These are phyloP conservation scores for Lipomyces mesembrius DNA, from an alignment of 805 yeast species.

Conservation along the genomic window DNA sequence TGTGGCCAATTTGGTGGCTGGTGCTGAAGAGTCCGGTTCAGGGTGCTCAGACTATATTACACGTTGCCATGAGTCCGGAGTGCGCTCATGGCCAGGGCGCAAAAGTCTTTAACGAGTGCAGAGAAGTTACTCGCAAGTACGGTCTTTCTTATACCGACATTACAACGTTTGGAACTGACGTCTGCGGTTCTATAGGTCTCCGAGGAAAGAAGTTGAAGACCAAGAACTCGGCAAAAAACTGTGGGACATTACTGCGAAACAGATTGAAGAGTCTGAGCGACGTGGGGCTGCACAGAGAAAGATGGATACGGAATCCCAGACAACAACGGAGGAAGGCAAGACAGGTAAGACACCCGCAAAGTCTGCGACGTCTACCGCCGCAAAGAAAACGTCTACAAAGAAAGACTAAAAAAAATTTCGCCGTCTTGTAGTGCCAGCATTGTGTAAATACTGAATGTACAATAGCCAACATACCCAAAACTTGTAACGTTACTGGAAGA, in stretches of 20 bases:
- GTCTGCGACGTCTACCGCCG: neutral
- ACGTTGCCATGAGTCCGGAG: constrained; percentile 73
- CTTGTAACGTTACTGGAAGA: neutral
- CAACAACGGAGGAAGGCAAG: neutral
- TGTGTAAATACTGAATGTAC: neutral
- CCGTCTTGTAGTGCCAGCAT: neutral
- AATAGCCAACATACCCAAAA: neutral
- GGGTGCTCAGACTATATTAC: constrained; percentile 80
- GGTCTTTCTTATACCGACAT: neutral
- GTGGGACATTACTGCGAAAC: constrained; percentile 62
- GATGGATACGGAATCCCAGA: constrained; percentile 21
- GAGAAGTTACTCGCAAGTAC: constrained; percentile 38
- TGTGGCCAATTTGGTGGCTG: constrained; percentile 84
- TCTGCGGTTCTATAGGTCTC: constrained; percentile 44
- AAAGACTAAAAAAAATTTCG: neutral
- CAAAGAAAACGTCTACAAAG: neutral
- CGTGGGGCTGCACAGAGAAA: constrained; percentile 49
- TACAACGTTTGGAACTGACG: neutral
- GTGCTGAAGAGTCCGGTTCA: constrained; percentile 72
- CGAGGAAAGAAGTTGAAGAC: constrained; percentile 68
- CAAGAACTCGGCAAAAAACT: constrained; percentile 62
- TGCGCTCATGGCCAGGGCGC: constrained; percentile 67
- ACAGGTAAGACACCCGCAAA: neutral
- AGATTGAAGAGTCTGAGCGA: constrained; percentile 67
- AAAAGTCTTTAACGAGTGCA: constrained; percentile 74